phyloP scores from a whole-genome alignment of 2,329 filamentous ascomycete species.

The Metarhizium anisopliae region DNA sequence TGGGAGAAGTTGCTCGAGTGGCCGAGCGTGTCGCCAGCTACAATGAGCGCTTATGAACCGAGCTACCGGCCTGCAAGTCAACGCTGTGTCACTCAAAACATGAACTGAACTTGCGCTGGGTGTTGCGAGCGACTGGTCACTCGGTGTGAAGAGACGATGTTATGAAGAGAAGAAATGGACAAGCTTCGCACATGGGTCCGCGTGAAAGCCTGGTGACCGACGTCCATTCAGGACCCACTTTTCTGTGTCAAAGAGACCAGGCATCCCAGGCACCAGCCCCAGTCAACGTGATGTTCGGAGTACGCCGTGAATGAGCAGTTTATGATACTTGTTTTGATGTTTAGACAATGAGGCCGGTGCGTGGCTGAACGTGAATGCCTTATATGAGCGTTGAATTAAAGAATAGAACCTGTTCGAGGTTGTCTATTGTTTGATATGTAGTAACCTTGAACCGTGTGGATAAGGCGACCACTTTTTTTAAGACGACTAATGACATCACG shows the following conservation, averaged over 20 bases:
- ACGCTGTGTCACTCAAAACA: not conserved
- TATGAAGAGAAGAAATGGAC: not conserved
- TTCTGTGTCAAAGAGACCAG: not conserved
- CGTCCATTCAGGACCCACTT: conserved; percentile 9
- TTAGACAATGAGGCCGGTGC: not conserved
- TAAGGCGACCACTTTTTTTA: too few species aligned
- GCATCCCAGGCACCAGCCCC: not conserved
- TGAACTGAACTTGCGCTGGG: not conserved
- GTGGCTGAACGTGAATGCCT: too few species aligned
- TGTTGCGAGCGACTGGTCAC: not conserved
- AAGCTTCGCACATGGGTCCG: not conserved
- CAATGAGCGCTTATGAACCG: not conserved
- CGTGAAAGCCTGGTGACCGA: conserved; percentile 5
- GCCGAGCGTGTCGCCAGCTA: not conserved
- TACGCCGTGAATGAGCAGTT: too few species aligned
- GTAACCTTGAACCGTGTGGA: too few species aligned
- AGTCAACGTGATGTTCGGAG: not conserved
- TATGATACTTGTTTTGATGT: not conserved
- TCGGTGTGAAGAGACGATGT: not conserved
- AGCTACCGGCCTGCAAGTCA: not conserved
- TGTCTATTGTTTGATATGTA: too few species aligned
- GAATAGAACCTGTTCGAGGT: too few species aligned
- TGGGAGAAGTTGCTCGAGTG: not conserved
- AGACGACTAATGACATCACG: conserved; percentile 9
- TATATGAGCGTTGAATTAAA: too few species aligned